Evolutionary conservation across 805 yeast species (phyloP), one percentile per base, ranked within the genome.

Genomic region (Saturnispora besseyi): DNA sequence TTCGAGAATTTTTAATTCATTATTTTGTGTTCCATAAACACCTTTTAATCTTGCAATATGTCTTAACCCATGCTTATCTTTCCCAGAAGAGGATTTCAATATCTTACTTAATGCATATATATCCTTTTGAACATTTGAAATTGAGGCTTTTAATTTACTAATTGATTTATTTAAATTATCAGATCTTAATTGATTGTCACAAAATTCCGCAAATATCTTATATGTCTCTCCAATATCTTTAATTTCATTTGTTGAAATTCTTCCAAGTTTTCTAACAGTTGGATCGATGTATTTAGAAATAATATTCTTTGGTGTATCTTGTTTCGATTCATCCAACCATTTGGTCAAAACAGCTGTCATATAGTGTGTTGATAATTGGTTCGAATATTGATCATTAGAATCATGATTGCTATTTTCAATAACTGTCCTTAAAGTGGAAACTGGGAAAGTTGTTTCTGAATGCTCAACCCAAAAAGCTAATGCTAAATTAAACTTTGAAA

Each of bases 291-390:
- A 83, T 5, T 72, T 68, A 1, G 67, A 63, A 75, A 82, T 73
- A 1, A 90, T 79, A 3, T 66, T 67, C 1, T 75, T 70, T 0
- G 88, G 77, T 10, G 81, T 70, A 51, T 83, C 95, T 53, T 81
- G 82, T 34, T 84, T 74, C 0, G 95, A 84, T 44, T 74, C 77
- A 0, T 87, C 74, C 33, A 79, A 66, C 96, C 96, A 89, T 44
- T 76, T 72, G 0, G 82, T 82, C 37, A 84, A 56, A 6, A 62
- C 57, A 11, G 73, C 72, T 55, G 57, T 55, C 33, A 62, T 21
- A 15, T 56, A 55, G 12, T 40, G 45, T 3, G 47, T 33, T 9
- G 52, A 50, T 2, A 45, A 11, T 11, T 28, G n/a, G 13, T 38
- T 41, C 3, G 31, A 4, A 2, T 26, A 10, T 3, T 33, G 38